Base-by-base conservation (phyloP, 164 flowering plant species). In the Piper longum region DNA sequence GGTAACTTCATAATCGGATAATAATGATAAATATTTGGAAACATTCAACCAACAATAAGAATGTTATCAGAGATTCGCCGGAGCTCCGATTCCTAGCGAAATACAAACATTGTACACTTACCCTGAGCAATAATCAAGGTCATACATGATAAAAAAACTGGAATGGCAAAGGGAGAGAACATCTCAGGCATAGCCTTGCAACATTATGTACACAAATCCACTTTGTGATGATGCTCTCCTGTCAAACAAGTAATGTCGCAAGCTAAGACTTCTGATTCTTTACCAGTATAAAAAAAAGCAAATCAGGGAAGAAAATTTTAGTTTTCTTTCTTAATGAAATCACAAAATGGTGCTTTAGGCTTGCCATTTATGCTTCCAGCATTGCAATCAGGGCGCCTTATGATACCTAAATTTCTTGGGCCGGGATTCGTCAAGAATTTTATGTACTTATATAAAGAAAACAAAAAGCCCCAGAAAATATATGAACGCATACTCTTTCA, bases 151-250 rank as follows among this genome's bases (percentile, higher is more conserved):
- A 2, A 48, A 48, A 3, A 48, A 48, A 48, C 9, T 14, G 1
- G 14, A 4, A 48, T 48, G 52, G 52, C 12, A 3, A 48, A 5
- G 3, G 52, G 14, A 14, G 14, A 48, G 52, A 3, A 5, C 41
- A 57, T 48, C 57, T 73, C 64, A 73, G 17, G 73, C 71, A 70
- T 71, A 75, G 40, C 75, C 75, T 55, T 72, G 75, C 60, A 75
- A 62, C 78, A 75, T 75, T 41, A 75, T 75, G 67, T 75, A 75
- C 56, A 72, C 78, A 67, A 69, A 69, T 59, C 78, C 78, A 7
- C 68, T 66, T 41, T 64, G 51, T 61, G 68, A 45, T 43, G 73
- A 72, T 43, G 61, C 62, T 67, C 71, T 72, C 75, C 78, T 72
- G 71, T 45, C 51, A 48, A 26, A 26, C 36, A 26, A 26, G 36